phyloP scores from a whole-genome alignment of 2,329 filamentous ascomycete species.

The Paecilomyces dactylethromorphus region DNA sequence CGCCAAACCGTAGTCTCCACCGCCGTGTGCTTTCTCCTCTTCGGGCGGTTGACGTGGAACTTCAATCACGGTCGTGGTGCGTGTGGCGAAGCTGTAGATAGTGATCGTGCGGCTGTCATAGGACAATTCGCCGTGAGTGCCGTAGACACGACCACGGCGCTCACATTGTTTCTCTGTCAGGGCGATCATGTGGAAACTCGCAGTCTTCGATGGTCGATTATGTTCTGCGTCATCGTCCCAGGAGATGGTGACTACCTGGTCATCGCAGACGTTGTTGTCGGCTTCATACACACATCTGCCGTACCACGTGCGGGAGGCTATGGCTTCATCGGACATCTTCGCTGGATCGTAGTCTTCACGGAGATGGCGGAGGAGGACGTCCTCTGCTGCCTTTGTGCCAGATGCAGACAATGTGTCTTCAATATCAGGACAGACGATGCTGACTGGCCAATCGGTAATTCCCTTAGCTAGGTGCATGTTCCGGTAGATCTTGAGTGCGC shows the following conservation, averaged over 20 bases:
- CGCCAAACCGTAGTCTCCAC: constrained; percentile 73
- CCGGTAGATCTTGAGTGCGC: constrained; percentile 74
- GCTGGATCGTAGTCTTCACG: constrained; percentile 51
- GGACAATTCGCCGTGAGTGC: constrained; percentile 74
- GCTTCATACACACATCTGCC: constrained; percentile 92
- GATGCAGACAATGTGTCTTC: constrained; percentile 59
- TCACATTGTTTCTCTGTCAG: constrained; percentile 83
- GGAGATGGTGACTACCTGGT: constrained; percentile 79
- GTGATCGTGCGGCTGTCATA: constrained; percentile 75
- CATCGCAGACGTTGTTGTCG: constrained; percentile 90
- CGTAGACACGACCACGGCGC: constrained; percentile 78
- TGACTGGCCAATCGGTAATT: constrained; percentile 72
- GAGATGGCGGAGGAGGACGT: constrained; percentile 43
- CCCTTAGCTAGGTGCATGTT: constrained; percentile 61
- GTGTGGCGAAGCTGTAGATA: constrained; percentile 64
- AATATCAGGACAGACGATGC: constrained; percentile 86
- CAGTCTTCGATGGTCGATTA: constrained; percentile 61
- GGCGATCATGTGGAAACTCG: constrained; percentile 89
- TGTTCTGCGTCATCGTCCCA: constrained; percentile 65
- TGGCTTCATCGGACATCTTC: constrained; percentile 46
- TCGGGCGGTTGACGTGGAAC: constrained; percentile 54
- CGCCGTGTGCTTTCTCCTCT: constrained; percentile 59
- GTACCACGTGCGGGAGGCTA: constrained; percentile 60
- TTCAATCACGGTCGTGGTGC: constrained; percentile 46
- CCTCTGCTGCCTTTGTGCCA: constrained; percentile 45